These are phyloP conservation scores for Thuja plicata DNA, from an alignment of 83 land plant genomes.

Conservation along the genomic window DNA sequence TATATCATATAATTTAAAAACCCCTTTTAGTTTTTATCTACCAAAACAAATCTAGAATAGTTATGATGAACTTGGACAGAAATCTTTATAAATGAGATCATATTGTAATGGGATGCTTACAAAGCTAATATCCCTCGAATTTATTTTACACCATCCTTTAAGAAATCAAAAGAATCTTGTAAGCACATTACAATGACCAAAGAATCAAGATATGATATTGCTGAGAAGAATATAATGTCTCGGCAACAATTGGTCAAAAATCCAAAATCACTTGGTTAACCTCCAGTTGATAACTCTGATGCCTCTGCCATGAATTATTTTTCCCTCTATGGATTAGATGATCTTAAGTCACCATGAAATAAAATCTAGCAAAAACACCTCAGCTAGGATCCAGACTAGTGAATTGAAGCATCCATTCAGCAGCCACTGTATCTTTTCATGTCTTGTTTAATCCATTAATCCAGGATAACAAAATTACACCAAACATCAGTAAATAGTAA, in stretches of 20 bases:
- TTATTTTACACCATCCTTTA: not conserved
- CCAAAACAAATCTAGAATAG: not conserved
- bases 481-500: not conserved
- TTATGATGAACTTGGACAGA: not conserved
- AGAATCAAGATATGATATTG: not conserved
- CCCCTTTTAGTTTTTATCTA: not conserved
- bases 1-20: not conserved
- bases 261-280: not conserved
- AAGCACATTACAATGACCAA: not conserved
- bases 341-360: not conserved
- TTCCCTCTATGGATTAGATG: not conserved
- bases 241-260: not conserved
- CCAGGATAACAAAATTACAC: not conserved
- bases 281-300: not conserved
- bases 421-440: conserved; percentile 6
- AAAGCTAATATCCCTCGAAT: not conserved
- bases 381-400: not conserved
- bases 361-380: not conserved
- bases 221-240: not conserved
- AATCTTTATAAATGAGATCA: not conserved
- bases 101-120: not conserved
- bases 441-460: not conserved
- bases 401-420: not conserved
- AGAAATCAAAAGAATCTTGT: not conserved
- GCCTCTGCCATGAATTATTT: not conserved